A percentile compares a stretch with the other conserved stretches of the same genome.
phyloP scores from a whole-genome alignment of 2,329 filamentous ascomycete genomes.

The Rhinocladiella similis region DNA sequence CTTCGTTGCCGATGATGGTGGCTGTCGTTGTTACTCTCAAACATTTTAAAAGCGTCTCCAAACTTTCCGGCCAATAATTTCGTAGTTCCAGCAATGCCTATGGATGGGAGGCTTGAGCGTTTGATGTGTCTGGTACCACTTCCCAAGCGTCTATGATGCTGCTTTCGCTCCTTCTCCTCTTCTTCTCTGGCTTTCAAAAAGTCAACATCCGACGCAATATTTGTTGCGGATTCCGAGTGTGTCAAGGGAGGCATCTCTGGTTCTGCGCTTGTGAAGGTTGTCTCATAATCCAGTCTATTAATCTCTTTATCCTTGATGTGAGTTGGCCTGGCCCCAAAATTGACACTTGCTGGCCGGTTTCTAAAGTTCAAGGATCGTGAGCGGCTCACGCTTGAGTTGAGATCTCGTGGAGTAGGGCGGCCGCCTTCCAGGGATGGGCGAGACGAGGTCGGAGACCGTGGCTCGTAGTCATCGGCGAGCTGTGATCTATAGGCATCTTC shows the following conservation, averaged over 20 bases:
- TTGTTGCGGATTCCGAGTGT: slow-evolving; percentile 57
- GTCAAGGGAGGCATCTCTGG: slow-evolving; percentile 22
- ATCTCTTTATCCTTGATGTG: slow-evolving; percentile 76
- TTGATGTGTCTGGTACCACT: slow-evolving; percentile 63
- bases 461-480: slow-evolving; percentile 27
- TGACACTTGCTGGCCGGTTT: slow-evolving; percentile 76
- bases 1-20: slow-evolving; percentile 46
- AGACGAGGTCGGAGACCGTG: slow-evolving; percentile 57
- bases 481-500: slow-evolving; percentile 27
- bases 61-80: slow-evolving; percentile 84
- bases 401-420: slow-evolving; percentile 64
- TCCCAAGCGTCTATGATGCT: slow-evolving; percentile 55
- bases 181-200: slow-evolving; percentile 76
- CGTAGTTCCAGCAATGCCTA: slow-evolving; percentile 72
- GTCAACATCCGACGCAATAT: slow-evolving; percentile 77
- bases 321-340: slow-evolving; percentile 79
- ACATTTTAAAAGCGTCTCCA: slow-evolving; percentile 89
- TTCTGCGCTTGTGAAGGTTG: slow-evolving; percentile 22
- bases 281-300: slow-evolving; percentile 21
- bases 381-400: slow-evolving; percentile 57
- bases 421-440: slow-evolving; percentile 71
- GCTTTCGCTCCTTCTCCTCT: slow-evolving; percentile 59
- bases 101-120: slow-evolving; percentile 68
- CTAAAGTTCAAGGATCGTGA: slow-evolving; percentile 66
- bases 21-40: slow-evolving; percentile 61